Conservation (phyloP, 1,139 yeast species). For the Meyerozyma elateridarum region DNA sequence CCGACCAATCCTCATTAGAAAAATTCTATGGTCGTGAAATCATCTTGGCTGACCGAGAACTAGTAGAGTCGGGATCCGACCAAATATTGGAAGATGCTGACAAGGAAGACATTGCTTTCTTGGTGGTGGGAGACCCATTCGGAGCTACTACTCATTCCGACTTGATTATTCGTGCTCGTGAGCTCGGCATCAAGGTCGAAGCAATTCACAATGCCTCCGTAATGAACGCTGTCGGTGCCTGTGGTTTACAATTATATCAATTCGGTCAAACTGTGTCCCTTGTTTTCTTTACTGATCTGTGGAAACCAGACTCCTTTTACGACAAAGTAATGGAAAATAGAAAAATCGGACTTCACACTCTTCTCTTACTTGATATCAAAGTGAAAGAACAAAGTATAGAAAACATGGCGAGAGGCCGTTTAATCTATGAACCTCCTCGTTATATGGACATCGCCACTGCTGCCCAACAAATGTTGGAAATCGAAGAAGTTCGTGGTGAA, state of each 20-base stretch:
- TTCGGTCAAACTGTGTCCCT: conserved; percentile 96
- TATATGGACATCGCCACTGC: conserved; percentile 92
- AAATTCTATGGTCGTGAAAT: conserved; percentile 82
- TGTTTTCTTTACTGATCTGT: conserved; percentile 88
- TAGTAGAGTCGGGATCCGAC: conserved; percentile 88
- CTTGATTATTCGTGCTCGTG: conserved; percentile 84
- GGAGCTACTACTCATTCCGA: conserved; percentile 99
- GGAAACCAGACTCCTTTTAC: conserved; percentile 97
- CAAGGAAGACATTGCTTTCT: conserved; percentile 78
- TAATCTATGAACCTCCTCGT: conserved; percentile 93
- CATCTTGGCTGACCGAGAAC: conserved; percentile 86
- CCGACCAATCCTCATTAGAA: conserved; percentile 64
- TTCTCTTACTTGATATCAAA: conserved; percentile 83
- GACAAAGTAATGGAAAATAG: conserved; percentile 86
- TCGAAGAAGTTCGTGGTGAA: conserved; percentile 72
- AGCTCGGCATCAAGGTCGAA: conserved; percentile 70
- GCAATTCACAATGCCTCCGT: conserved; percentile 93
- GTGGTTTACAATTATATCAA: conserved; percentile 91
- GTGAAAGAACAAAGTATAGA: conserved; percentile 95
- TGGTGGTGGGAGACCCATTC: conserved; percentile 96
- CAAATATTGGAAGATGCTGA: conserved; percentile 73
- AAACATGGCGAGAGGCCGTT: conserved; percentile 88
- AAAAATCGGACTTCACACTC: conserved; percentile 83
- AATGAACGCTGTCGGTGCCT: conserved; percentile 98
- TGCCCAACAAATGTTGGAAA: conserved; percentile 78